Conservation (phyloP, 2,329 filamentous ascomycete genomes). For the Talaromyces piceae region DNA sequence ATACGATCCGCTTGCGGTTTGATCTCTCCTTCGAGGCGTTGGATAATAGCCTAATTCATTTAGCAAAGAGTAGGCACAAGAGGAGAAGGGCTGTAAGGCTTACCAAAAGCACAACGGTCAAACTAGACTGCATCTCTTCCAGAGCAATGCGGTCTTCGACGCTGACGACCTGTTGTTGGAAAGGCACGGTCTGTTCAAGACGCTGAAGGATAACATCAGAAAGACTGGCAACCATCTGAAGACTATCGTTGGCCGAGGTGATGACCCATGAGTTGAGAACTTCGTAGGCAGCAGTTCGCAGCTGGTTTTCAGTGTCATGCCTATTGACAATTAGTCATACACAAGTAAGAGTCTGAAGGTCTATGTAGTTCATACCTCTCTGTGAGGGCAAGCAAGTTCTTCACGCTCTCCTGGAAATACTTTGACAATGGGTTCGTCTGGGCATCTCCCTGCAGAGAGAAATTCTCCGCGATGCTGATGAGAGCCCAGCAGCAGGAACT, state of each 20-base stretch:
- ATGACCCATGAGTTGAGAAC: conserved; percentile 92
- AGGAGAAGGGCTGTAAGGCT: conserved; percentile 14
- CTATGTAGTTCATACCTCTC: conserved; percentile 48
- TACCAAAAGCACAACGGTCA: conserved; percentile 77
- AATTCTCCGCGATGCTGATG: conserved; percentile 96
- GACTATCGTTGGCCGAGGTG: conserved; percentile 79
- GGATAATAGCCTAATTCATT: conserved; percentile 60
- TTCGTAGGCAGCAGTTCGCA: conserved; percentile 93
- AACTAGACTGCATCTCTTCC: conserved; percentile 95
- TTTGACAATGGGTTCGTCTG: conserved; percentile 75
- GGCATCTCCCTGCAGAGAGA: conserved; percentile 76
- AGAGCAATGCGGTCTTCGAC: conserved; percentile 93
- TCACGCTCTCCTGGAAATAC: conserved; percentile 89
- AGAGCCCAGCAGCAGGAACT: conserved; percentile 97
- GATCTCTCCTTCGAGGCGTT: conserved; percentile 85
- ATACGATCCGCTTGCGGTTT: conserved; percentile 84
- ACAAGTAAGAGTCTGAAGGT: conserved; percentile 5
- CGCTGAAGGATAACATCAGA: conserved; percentile 86
- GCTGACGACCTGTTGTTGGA: conserved; percentile 90
- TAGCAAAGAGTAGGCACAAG: conserved; percentile 6
- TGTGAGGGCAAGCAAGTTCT: conserved; percentile 76
- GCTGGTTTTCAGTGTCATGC: conserved; percentile 72
- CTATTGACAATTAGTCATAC: conserved; percentile 22
- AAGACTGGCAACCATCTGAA: conserved; percentile 70
- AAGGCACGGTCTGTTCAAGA: conserved; percentile 77